Evolutionary conservation across 331 rosid species (phyloP), one percentile per base, ranked within the genome.

Genomic region (Cydonia oblonga): DNA sequence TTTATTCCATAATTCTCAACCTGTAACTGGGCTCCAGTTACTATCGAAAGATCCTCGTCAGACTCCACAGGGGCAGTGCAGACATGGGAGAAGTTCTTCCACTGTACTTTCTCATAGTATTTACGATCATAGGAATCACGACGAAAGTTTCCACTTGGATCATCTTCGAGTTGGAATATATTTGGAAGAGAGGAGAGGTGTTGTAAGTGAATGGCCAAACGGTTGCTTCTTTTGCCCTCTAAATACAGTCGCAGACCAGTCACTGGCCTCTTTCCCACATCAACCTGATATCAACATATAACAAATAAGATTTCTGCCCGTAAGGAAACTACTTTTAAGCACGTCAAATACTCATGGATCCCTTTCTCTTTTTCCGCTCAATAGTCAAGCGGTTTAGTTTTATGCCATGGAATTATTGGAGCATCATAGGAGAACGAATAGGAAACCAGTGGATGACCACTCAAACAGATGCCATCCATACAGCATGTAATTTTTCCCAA

Each of bases 81-180:
- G 68, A 93, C 96, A 54, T 90, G 98, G 78, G 98, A 93, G 80
- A 93, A 93, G 86, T 88, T 89, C 90, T 93, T 93, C 92, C 96
- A 93, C 72, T 85, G 98, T 66, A 93, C 98, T 87, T 90, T 93
- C 84, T 93, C 98, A 38, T 79, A 88, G 81, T 87, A 93, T 77
- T 73, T 89, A 69, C 80, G 92, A 71, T 90, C 95, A 22, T 78
- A 73, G 42, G 90, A 61, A 63, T 80, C 92, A 54, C 76, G 84
- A 66, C 15, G 32, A 76, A 86, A 82, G 85, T 84, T 89, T 1
- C 83, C 86, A 68, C 76, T 79, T 33, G 90, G 86, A 85, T 93
- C 98, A 76, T 90, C 97, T 74, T 85, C 85, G 2, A 93, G 92
- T 84, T 84, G 97, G 77, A 93, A 85, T 70, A 79, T 78, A 81